Evolutionary conservation across 2,329 filamentous ascomycete species (phyloP).

Genomic region (Drechslerella dactyloides): DNA sequence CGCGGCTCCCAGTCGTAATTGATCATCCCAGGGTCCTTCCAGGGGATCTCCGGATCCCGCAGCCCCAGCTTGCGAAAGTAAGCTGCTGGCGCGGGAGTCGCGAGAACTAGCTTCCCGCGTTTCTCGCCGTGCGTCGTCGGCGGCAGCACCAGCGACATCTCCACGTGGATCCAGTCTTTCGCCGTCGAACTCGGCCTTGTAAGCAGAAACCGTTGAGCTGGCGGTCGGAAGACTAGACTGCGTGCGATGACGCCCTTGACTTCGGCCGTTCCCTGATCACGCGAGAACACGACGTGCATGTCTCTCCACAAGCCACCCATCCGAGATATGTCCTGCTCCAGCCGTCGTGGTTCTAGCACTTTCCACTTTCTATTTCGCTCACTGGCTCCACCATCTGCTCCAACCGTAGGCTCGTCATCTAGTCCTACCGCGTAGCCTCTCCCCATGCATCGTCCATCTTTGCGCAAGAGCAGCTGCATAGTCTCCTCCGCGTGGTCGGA

Average conservation of each 20-base stretch:
- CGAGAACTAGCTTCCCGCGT: slow-evolving; percentile 18
- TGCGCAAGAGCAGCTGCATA: slow-evolving; percentile 17
- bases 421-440: slow-evolving; percentile 22
- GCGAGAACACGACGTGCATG: slow-evolving; percentile 15
- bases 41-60: slow-evolving; percentile 41
- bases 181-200: slow-evolving; percentile 4
- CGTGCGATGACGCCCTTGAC: slow-evolving; percentile 23
- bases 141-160: slow-evolving; percentile 21
- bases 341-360: slow-evolving; percentile 23
- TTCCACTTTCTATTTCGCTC: slow-evolving; percentile 16
- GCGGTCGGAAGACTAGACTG: slow-evolving; percentile 17
- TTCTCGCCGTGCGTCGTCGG: neutral
- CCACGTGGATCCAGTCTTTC: slow-evolving; percentile 20
- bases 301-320: slow-evolving; percentile 35
- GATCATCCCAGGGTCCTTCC: slow-evolving; percentile 27
- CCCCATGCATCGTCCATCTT: slow-evolving; percentile 12
- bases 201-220: slow-evolving; percentile 22
- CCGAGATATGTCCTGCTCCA: slow-evolving; percentile 32
- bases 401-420: slow-evolving; percentile 9
- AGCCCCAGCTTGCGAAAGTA: slow-evolving; percentile 27
- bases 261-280: neutral
- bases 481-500: slow-evolving; percentile 23
- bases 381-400: neutral
- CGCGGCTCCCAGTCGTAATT: slow-evolving; percentile 15
- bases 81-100: slow-evolving; percentile 23